These are phyloP conservation scores for Xylaria sp. DNA, from an alignment of 2,329 filamentous ascomycete species.

Conservation along the genomic window DNA sequence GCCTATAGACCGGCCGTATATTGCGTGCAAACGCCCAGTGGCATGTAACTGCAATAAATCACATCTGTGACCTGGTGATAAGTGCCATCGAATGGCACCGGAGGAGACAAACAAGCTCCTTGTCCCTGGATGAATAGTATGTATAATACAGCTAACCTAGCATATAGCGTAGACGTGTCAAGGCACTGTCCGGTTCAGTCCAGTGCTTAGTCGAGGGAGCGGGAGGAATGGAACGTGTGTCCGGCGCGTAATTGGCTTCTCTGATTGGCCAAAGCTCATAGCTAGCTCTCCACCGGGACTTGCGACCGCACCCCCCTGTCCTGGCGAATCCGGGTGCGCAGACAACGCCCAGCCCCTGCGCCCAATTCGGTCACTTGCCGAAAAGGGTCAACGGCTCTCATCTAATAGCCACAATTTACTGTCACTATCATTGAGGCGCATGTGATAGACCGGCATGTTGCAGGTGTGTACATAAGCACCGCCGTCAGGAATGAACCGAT, in stretches of 20 bases:
- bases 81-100: not conserved
- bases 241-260: conserved; percentile 26
- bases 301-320: conserved; percentile 1
- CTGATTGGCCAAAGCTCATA: conserved; percentile 26
- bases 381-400: conserved; percentile 21
- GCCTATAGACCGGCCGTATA: not conserved
- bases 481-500: not conserved
- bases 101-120: not conserved
- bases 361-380: conserved; percentile 3
- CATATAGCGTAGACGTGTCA: no score
- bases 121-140: not conserved
- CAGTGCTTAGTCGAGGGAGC: not conserved
- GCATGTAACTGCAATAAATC: conserved; percentile 15
- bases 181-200: no score
- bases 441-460: conserved; percentile 24
- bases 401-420: conserved; percentile 8
- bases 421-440: conserved; percentile 28
- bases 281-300: conserved; percentile 18
- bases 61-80: conserved; percentile 12
- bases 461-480: no score
- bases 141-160: no score
- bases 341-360: conserved; percentile 12
- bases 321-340: conserved; percentile 21
- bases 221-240: conserved; percentile 11
- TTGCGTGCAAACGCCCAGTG: not conserved